Conservation (phyloP, 2,329 filamentous ascomycete genomes). For the Colletotrichum truncatum region DNA sequence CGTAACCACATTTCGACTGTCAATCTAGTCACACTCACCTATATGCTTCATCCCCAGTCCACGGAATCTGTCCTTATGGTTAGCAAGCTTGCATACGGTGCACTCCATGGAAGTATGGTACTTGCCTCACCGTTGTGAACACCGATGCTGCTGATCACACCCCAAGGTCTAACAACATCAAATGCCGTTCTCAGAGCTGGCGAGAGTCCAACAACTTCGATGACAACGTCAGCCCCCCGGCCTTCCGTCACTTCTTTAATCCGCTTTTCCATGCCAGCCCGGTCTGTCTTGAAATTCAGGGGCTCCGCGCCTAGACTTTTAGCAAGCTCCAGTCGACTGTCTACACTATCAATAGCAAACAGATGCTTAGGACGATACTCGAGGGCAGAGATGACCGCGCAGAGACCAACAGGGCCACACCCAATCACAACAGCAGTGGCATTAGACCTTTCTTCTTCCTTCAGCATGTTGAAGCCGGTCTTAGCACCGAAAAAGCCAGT, state of each 20-base stretch:
- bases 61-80: constrained; percentile 63
- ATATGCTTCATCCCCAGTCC: constrained; percentile 71
- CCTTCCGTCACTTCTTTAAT: constrained; percentile 81
- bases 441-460: constrained; percentile 66
- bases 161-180: constrained; percentile 77
- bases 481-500: constrained; percentile 85
- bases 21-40: constrained; percentile 44
- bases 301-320: constrained; percentile 81
- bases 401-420: constrained; percentile 87
- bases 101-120: background rate
- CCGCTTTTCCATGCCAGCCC: constrained; percentile 70
- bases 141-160: constrained; percentile 78
- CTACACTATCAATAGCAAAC: constrained; percentile 82
- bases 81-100: background rate
- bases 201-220: constrained; percentile 80
- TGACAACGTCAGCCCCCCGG: constrained; percentile 84
- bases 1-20: background rate
- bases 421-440: constrained; percentile 83
- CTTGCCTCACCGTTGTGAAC: constrained; percentile 78
- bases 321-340: constrained; percentile 78
- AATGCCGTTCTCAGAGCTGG: constrained; percentile 76
- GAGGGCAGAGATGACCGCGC: constrained; percentile 81
- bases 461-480: constrained; percentile 76
- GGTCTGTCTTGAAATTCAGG: constrained; percentile 78
- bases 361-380: constrained; percentile 79